Evolutionary conservation across 306 rosid genomes (phyloP), one percentile per base, ranked within the genome.

Genomic region (Vigna radiata): DNA sequence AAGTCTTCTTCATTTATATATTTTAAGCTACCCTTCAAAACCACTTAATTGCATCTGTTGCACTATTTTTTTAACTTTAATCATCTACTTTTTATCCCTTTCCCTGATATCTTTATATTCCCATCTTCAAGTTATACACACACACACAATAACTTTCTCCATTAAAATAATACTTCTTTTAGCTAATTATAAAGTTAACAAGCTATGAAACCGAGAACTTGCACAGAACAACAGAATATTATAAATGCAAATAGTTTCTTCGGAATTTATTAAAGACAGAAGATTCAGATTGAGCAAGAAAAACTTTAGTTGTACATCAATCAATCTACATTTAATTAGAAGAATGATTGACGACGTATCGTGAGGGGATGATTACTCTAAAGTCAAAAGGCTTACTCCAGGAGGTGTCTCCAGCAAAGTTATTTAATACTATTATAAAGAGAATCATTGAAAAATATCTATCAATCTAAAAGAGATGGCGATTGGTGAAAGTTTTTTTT

Each of bases 401-500:
- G 69, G 68, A 62, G 25, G 14, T 62, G 33, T 33, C 46, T 8
- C 23, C 68, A 37, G 29, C 6, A 36, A 17, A 64, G 8, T 15
- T 37, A 37, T 64, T 37, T 37, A 64, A 37, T 44, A 44, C 49
- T 44, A 67, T 36, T 36, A 21, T 21, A 19, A 66, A 66, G 36
- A 2, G 37, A 46, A 23, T 23, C 58, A 46, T 68, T 15, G 17
- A 25, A 19, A 41, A 68, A 68, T 25, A 21, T 67, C 14, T 67
- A 65, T 39, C 8, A 0, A n/a, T 59, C 5, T 3, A 67, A 36
- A 68, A 23, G 39, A 59, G 17, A 27, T 12, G 39, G 46, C 7
- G 6, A 41, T 56, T 21, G 68, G 36, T 43, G 16, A 31, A 77
- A 48, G 54, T 68, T 84, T 25, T 21, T 2, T 25, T 73, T 72